Conservation (phyloP, 2,329 filamentous ascomycete genomes). For the Paraconiothyrium brasiliense region DNA sequence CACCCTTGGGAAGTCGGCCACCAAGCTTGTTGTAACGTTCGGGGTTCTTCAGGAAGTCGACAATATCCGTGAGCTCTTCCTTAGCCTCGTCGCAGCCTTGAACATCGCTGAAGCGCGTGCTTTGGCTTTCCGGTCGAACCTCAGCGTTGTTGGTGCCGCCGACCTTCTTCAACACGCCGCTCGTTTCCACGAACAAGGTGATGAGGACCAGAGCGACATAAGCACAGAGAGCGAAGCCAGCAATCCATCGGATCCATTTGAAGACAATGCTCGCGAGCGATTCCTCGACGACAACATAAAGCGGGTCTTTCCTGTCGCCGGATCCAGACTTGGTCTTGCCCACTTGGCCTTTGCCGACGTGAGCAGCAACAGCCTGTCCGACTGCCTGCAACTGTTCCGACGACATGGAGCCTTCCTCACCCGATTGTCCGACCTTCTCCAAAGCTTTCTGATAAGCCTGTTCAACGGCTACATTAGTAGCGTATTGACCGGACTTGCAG, state of each 20-base stretch:
- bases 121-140: constrained; percentile 92
- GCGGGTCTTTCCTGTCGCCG: constrained; percentile 82
- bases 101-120: constrained; percentile 88
- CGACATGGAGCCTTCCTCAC: constrained; percentile 54
- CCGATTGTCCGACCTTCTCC: constrained; percentile 64
- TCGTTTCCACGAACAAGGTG: constrained; percentile 82
- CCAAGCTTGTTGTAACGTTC: constrained; percentile 93
- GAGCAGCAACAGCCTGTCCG: constrained; percentile 81
- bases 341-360: constrained; percentile 72
- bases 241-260: constrained; percentile 88
- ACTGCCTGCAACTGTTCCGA: constrained; percentile 77
- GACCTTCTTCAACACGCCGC: constrained; percentile 81
- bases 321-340: constrained; percentile 66
- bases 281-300: constrained; percentile 96
- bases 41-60: constrained; percentile 94
- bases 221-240: constrained; percentile 78
- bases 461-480: constrained; percentile 80
- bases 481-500: constrained; percentile 86
- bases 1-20: constrained; percentile 96
- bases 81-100: constrained; percentile 98
- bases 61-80: constrained; percentile 95
- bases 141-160: constrained; percentile 78
- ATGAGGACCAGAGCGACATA: constrained; percentile 84
- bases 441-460: constrained; percentile 81
- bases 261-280: constrained; percentile 81